Evolutionary conservation across 202 grass and related monocot species (phyloP), one percentile per base, ranked within the genome.

Genomic region (Panicum hallii): DNA sequence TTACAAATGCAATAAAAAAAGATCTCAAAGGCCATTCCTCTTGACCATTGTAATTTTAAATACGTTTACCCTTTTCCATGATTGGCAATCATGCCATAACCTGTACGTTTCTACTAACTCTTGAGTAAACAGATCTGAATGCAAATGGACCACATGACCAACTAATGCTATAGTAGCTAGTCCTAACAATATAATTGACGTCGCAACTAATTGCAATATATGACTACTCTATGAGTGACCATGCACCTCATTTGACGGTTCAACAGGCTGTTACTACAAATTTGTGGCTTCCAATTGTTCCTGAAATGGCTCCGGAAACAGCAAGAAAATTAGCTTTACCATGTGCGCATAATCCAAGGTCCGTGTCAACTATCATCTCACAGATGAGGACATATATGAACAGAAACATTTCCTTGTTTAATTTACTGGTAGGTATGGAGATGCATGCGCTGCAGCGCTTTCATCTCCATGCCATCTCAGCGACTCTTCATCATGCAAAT

Each of bases 351-450:
- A 53, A 15, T 63, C 45, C 34, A 42, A 72, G 40, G 72, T 10
- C 26, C 7, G 45, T 66, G 45, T 54, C 67, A 45, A 57, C 58
- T 80, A 36, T 56, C 77, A 56, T 28, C 26, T 86, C 76, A 45
- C 58, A 36, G 58, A 82, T 9, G 70, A 73, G 13, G 83, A 89
- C 65, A 1, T 26, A 54, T 47, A 54, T 47, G 19, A 78, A 82
- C 78, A 77, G 78, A 86, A 86, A 82, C 28, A 43, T 28, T 61
- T 23, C 38, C 78, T 55, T 76, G 50, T 72, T 81, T 86, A 32
- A 1, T 32, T 32, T 63, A 82, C 49, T n/a, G 53, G 38, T 78
- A 82, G 83, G 72, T 86, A 82, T 55, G 63, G 78, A 56, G 32
- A 32, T 63, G 77, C 82, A 85, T 69, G 26, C 26, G 5, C 40